Base-by-base conservation (phyloP, 257 asterid species). In the Catharanthus roseus region DNA sequence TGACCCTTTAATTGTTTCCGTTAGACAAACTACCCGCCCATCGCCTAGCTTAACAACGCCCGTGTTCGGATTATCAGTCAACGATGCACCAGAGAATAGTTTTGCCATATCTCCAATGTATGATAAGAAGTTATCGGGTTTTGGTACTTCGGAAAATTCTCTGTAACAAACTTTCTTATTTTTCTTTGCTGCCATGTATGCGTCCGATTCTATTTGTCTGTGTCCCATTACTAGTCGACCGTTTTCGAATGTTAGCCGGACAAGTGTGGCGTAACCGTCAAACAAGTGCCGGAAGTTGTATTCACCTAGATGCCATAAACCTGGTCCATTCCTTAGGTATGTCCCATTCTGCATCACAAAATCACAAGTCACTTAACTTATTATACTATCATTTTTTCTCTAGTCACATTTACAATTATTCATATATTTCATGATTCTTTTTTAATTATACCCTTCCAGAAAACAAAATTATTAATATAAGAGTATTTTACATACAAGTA, bases 251-350 rank as follows among this genome's bases (percentile, higher is more conserved):
- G 77, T 79, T 79, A 95, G 97, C 50, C 98, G 84, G 82, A 95
- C 98, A 10, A 95, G 65, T 65, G 99, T 95, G 70, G 98, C 97
- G 75, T 95, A 95, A 79, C 99, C 99, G 73, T 95, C 99, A 73
- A 95, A 95, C 65, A 95, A 87, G 85, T 95, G 99, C 60, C 95
- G 96, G 85, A 95, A 88, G 79, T 80, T 68, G 86, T 95, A 87
- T 79, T 90, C 89, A 1, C 92, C 99, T 23, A 95, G 58, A 80
- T 95, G 87, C 99, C 99, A 95, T 58, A 85, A 80, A 0, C 99
- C 99, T 28, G 99, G 99, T 0, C 99, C 99, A 60, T 95, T 95
- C 69, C 99, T 84, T 2, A 95, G 83, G 83, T 95, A 91, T 26
- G 98, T 95, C 28, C 99, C 99, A 23, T 83, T 87, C 99, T 95